Conservation (phyloP, 1,284 basidiomycete species). For the Phellopilus nigrolimitatus region DNA sequence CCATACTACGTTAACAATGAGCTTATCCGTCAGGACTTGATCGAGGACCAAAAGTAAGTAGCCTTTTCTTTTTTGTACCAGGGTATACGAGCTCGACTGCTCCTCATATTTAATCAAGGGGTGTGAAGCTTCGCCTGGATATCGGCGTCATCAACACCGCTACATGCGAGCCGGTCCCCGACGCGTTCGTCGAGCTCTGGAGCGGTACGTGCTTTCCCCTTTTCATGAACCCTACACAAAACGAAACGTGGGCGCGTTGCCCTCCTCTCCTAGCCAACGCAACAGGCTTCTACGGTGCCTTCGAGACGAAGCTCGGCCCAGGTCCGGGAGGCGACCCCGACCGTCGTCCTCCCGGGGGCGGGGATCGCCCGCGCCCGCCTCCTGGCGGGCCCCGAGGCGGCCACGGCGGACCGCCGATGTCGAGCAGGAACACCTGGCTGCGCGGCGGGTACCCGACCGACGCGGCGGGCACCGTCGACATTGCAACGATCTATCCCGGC, state of each 20-base stretch:
- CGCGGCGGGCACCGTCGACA: constrained; percentile 59
- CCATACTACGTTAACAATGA: constrained; percentile 44
- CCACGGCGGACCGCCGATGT: constrained; percentile 9
- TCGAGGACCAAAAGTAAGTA: constrained; percentile 39
- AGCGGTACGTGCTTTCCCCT: constrained; percentile 28
- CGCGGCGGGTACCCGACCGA: constrained; percentile 67
- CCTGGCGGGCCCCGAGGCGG: background rate
- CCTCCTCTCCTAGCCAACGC: constrained; percentile 34
- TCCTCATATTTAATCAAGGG: no score
- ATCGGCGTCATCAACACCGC: constrained; percentile 72
- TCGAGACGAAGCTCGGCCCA: constrained; percentile 6
- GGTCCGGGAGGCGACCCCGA: no score
- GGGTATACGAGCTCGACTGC: background rate
- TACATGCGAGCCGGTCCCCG: constrained; percentile 63
- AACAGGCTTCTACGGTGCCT: constrained; percentile 45
- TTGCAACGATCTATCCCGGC: constrained; percentile 68
- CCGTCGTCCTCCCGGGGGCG: no score
- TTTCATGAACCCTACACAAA: no score
- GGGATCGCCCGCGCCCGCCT: no score
- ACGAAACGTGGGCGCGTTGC: no score
- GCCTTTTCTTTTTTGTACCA: background rate
- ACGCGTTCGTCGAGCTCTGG: constrained; percentile 74
- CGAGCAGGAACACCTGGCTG: constrained; percentile 46
- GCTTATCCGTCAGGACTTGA: constrained; percentile 45
- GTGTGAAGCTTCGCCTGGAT: constrained; percentile 50